A percentile compares a stretch with the other conserved stretches of the same genome.
Evolutionary conservation across 805 yeast genomes (phyloP).

Genomic region (Wickerhamomyces silvicola): DNA sequence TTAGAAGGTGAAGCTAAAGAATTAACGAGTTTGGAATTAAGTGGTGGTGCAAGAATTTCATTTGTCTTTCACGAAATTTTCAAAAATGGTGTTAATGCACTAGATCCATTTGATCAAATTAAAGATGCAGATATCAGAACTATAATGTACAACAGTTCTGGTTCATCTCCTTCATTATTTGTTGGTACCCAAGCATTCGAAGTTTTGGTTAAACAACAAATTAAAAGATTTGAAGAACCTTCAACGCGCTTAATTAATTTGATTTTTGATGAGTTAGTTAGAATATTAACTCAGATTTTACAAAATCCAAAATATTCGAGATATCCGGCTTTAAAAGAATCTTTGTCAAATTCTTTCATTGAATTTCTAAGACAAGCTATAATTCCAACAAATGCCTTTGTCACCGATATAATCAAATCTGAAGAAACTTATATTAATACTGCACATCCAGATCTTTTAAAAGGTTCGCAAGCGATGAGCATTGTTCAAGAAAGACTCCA

Average conservation of each 20-base stretch:
- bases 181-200: constrained; percentile 98
- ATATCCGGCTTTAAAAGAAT: constrained; percentile 87
- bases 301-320: constrained; percentile 77
- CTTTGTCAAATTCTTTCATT: constrained; percentile 72
- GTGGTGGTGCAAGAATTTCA: constrained; percentile 97
- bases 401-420: constrained; percentile 70
- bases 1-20: constrained; percentile 92
- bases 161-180: constrained; percentile 91
- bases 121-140: constrained; percentile 95
- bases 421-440: constrained; percentile 96
- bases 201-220: constrained; percentile 90
- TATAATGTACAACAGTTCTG: constrained; percentile 93
- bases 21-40: constrained; percentile 78
- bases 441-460: constrained; percentile 93
- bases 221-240: constrained; percentile 92
- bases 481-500: constrained; percentile 82
- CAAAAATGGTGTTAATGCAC: constrained; percentile 83
- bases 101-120: constrained; percentile 95
- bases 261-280: constrained; percentile 89
- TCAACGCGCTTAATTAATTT: constrained; percentile 79
- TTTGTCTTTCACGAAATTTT: constrained; percentile 96
- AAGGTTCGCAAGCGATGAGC: constrained; percentile 92
- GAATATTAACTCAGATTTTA: constrained; percentile 80
- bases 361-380: constrained; percentile 74
- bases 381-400: constrained; percentile 81